phyloP scores from a whole-genome alignment of 352 stramenopile genomes.

The Halophytophthora polymorphica region DNA sequence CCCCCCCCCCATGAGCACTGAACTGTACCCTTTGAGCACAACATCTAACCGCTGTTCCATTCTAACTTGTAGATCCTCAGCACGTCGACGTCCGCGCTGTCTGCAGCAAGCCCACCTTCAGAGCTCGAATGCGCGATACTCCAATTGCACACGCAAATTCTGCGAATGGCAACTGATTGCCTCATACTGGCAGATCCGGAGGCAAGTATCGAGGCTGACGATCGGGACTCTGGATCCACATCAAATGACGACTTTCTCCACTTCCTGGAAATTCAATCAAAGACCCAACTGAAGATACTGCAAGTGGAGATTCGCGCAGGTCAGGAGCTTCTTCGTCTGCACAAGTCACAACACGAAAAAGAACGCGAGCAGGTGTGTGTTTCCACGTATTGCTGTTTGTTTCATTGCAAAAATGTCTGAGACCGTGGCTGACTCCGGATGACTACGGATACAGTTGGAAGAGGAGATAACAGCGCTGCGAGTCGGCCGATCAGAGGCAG shows the following conservation, averaged over 20 bases:
- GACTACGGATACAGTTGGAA: constrained; percentile 32
- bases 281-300: constrained; percentile 49
- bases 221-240: not conserved
- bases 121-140: constrained; percentile 31
- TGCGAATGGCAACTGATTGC: constrained; percentile 25
- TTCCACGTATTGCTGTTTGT: not conserved
- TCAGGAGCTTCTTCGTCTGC: constrained; percentile 54
- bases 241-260: constrained; percentile 34
- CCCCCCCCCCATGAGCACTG: too few species aligned
- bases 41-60: not conserved
- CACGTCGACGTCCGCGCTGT: constrained; percentile 24
- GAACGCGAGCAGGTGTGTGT: constrained; percentile 35
- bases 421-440: not conserved
- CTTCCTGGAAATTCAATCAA: constrained; percentile 39
- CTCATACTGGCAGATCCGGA: constrained; percentile 9
- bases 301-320: constrained; percentile 58
- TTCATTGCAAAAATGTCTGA: too few species aligned
- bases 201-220: not conserved
- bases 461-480: constrained; percentile 42
- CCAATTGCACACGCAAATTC: constrained; percentile 35
- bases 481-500: constrained; percentile 33
- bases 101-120: constrained; percentile 9
- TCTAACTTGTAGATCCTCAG: constrained; percentile 25
- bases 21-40: too few species aligned
- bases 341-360: constrained; percentile 52